Evolutionary conservation across 148 eudicot species (phyloP).

Genomic region (Euryodendron excelsum): DNA sequence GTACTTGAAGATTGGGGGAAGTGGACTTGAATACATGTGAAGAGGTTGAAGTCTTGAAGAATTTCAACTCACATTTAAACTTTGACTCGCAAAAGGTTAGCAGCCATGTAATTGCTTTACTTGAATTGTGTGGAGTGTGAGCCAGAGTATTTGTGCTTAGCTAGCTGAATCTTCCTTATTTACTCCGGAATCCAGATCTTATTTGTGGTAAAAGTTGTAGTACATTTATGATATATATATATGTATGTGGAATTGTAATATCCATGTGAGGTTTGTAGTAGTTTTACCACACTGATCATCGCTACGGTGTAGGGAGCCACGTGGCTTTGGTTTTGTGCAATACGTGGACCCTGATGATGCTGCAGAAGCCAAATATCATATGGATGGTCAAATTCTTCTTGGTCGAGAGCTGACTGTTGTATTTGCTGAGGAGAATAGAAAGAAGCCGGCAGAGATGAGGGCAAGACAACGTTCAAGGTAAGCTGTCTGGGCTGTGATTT

Average conservation of each 20-base stretch:
- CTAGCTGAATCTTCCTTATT: neutral
- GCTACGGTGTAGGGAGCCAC: constrained; percentile 66
- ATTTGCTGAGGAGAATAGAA: constrained; percentile 91
- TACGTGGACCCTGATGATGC: constrained; percentile 88
- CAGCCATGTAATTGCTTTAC: constrained; percentile 31
- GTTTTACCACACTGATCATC: neutral
- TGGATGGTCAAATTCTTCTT: constrained; percentile 82
- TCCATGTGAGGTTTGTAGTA: neutral
- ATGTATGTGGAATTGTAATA: neutral
- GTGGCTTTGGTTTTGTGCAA: constrained; percentile 99
- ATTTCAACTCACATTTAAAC: constrained; percentile 30
- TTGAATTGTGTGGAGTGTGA: neutral
- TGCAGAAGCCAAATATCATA: constrained; percentile 85
- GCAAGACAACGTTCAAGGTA: constrained; percentile 64
- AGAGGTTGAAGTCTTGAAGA: constrained; percentile 59
- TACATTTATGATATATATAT: neutral
- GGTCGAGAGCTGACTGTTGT: constrained; percentile 92
- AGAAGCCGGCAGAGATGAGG: constrained; percentile 91
- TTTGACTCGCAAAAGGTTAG: constrained; percentile 61
- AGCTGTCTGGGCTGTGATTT: neutral
- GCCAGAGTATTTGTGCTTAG: neutral
- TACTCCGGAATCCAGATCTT: neutral
- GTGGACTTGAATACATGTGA: constrained; percentile 53
- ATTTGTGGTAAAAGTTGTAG: neutral
- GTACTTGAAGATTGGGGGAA: constrained; percentile 70